Evolutionary conservation across 768 basidiomycete species (phyloP).

Genomic region (Nevesoporus exiguus): DNA sequence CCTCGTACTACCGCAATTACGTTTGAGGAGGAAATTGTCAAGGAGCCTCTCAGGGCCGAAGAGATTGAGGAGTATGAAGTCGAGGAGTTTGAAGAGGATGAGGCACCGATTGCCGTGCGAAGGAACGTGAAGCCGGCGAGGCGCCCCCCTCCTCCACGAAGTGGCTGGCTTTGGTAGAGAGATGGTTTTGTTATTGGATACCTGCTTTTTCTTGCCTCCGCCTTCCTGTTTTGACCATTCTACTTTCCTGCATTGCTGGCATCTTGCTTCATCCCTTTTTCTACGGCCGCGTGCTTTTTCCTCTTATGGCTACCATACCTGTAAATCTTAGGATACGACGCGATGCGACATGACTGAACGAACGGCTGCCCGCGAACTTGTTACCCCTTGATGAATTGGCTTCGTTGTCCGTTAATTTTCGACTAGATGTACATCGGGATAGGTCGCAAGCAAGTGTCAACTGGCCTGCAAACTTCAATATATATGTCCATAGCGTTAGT

Average conservation of each 20-base stretch:
- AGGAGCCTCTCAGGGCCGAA: slow-evolving; percentile 33
- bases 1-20: slow-evolving; percentile 75
- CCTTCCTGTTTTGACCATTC: slow-evolving; percentile 13
- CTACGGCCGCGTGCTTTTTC: slow-evolving; percentile 6
- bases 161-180: slow-evolving; percentile 57
- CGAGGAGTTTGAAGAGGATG: slow-evolving; percentile 43
- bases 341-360: slow-evolving; percentile 29
- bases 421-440: slow-evolving; percentile 12
- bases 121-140: slow-evolving; percentile 44
- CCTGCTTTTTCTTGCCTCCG: slow-evolving; percentile 34
- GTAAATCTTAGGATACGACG: slow-evolving; percentile 17
- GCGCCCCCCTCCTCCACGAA: slow-evolving; percentile 44
- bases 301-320: slow-evolving; percentile 6
- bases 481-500: background rate
- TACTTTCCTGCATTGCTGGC: slow-evolving; percentile 23
- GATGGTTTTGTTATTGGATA: slow-evolving; percentile 28
- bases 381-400: background rate
- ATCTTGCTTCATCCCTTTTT: slow-evolving; percentile 19
- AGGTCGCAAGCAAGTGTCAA: background rate
- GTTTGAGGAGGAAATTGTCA: slow-evolving; percentile 53
- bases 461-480: background rate
- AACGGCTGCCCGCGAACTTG: slow-evolving; percentile 16
- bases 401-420: too few species aligned
- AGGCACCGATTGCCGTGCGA: slow-evolving; percentile 39
- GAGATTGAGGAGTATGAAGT: slow-evolving; percentile 37